Evolutionary conservation across 257 asterid species (phyloP).

Genomic region (Marsdenia floribunda): DNA sequence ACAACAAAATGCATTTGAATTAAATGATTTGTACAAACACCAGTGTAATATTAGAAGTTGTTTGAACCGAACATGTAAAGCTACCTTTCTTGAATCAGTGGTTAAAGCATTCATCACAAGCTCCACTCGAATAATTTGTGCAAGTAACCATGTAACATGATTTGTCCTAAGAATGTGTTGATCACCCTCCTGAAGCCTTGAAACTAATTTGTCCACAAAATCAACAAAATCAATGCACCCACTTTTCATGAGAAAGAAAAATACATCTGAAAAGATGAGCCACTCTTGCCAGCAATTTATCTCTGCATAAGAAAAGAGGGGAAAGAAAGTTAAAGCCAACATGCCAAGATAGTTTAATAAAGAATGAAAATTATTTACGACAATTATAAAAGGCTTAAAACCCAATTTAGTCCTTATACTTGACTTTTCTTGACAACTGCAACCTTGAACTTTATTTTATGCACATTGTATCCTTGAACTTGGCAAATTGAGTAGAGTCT

Average conservation of each 20-base stretch:
- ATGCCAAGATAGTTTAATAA: background rate
- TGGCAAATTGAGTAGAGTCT: too few relatives aligned
- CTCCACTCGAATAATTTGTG: conserved; percentile 95
- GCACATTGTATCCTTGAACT: too few relatives aligned
- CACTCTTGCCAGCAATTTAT: conserved; percentile 98
- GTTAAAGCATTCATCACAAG: conserved; percentile 87
- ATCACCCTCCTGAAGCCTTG: conserved; percentile 82
- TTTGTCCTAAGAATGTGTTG: conserved; percentile 87
- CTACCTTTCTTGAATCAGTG: conserved; percentile 81
- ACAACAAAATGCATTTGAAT: conserved; percentile 3
- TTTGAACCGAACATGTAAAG: conserved; percentile 6
- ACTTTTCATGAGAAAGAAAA: conserved; percentile 87
- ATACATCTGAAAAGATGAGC: conserved; percentile 91
- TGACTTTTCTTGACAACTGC: too few relatives aligned
- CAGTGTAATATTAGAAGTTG: too few relatives aligned
- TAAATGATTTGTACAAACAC: background rate
- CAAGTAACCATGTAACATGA: conserved; percentile 95
- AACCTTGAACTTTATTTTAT: too few relatives aligned
- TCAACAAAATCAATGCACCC: conserved; percentile 98
- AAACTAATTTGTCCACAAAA: conserved; percentile 87
- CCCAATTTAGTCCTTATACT: too few relatives aligned
- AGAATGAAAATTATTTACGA: background rate
- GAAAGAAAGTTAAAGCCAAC: background rate
- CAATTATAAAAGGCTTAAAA: background rate
- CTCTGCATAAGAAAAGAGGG: conserved; percentile 48